Conservation (phyloP, 139 green algal genomes). For the Chlamydomonas incerta region DNA sequence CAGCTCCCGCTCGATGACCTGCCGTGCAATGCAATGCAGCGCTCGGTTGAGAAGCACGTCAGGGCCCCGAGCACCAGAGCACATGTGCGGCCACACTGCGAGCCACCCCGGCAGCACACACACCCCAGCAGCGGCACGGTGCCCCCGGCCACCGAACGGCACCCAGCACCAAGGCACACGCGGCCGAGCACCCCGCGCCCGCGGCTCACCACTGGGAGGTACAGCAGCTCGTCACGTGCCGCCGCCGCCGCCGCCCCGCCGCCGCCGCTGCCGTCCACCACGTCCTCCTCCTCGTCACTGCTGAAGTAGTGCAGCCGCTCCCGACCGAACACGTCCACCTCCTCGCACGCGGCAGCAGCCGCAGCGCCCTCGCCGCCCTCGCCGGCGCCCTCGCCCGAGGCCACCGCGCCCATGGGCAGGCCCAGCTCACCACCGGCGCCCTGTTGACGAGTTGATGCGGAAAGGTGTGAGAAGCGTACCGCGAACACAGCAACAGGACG, state of each 20-base stretch:
- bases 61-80: no score
- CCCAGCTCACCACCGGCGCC: constrained; percentile 28
- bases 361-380: not conserved
- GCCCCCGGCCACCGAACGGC: no score
- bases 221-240: constrained; percentile 18
- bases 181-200: not conserved
- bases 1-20: constrained; percentile 28
- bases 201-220: constrained; percentile 32
- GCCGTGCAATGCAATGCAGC: not conserved
- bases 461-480: no score
- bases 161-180: no score
- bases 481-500: no score
- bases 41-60: not conserved
- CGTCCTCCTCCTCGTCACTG: constrained; percentile 28
- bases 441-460: no score
- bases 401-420: not conserved
- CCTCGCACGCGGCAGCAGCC: no score
- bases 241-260: no score
- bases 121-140: no score
- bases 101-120: not conserved
- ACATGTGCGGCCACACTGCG: not conserved
- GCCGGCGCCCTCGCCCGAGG: not conserved
- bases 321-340: constrained; percentile 2
- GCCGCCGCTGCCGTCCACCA: no score
- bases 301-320: not conserved